Evolutionary conservation across 2,329 filamentous ascomycete genomes (phyloP), one percentile per base, ranked within the genome.

Genomic region (Cucurbitaria berberidis): DNA sequence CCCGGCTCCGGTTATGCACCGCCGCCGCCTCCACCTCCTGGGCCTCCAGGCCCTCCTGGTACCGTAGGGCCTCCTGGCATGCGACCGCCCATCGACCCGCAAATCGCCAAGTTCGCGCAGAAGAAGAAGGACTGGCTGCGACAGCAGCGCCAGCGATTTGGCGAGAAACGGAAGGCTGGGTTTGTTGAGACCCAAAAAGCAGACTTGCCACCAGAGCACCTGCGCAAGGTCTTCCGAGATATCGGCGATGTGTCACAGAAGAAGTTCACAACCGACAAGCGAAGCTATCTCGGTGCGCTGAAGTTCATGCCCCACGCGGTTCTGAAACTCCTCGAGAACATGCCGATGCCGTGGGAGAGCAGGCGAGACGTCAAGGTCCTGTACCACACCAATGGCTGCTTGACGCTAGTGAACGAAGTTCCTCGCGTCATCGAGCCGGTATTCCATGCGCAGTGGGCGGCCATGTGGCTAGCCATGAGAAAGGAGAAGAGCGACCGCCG

Each of bases 271-370:
- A 96, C 89, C 72, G 95, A 99, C 80, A 99, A 99, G 83, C 86
- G 95, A 64, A 97, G 93, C 77, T 99, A 99, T 76, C 84, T 99
- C 42, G 96, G 96, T 59, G 95, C 96, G 29, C 79, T 99, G 59
- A 99, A 99, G 79, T 99, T 97, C 79, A 99, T 99, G 95, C 95
- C 95, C 1, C 95, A 99, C 74, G 95, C 95, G 5, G 95, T 99
- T 10, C 79, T 99, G 79, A 99, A 99, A 81, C 83, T 99, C 21
- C 77, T 99, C 51, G 95, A 99, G 80, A 99, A 99, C 69, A 99
- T 99, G 95, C 95, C 95, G 3, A 99, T 99, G 95, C 95, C 95
- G 0, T 99, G 95, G 95, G 95, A 99, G 79, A 95, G 92, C 51
- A 87, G 91, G 22, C 86, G 93, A 59, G 95, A 99, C 71, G 96